Evolutionary conservation across 2,329 filamentous ascomycete genomes (phyloP), one percentile per base, ranked within the genome.

Genomic region (Dendryphion nanum): DNA sequence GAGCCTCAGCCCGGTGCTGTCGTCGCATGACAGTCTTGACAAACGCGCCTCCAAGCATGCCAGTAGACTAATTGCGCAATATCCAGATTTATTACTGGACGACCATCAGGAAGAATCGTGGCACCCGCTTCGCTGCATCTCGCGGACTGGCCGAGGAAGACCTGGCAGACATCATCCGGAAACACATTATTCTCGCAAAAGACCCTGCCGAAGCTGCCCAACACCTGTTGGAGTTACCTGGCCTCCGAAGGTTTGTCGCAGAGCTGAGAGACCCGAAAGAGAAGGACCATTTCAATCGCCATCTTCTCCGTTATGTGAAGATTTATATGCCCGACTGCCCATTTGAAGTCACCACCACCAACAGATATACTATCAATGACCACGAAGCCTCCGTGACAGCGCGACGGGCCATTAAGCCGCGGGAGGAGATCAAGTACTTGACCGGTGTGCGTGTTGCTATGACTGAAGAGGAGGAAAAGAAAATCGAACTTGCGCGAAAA

Each of bases 271-370:
- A 85, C 2, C 77, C 83, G 37, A 83, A 85, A 53, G 89, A 96
- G 63, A 86, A 85, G 67, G 84, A 90, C 32, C 88, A 95, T 64
- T 97, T 97, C 61, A 78, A 78, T 48, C 79, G 80, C 18, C 93
- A 98, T 62, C 72, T 97, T 48, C 85, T 85, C 49, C 88, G 90
- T 55, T 98, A 98, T 67, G 82, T 94, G 61, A 85, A 87, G 47
- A 91, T 96, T 46, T 97, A 97, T 69, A 76, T 91, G 28, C 86
- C 90, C 4, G 91, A 97, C 53, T 96, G 89, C 57, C 88, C 91
- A 0, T 97, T 93, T 68, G 93, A 98, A 64, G 89, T 98, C 52
- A 85, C 86, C 14, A 86, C 82, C 2, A 97, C 93, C 23, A 97
- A 97, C 64, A 84, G 93, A 37, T 98, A 97, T 69, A 95, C 89